Evolutionary conservation across 805 yeast genomes (phyloP).

Genomic region (Wickerhamomyces rabaulensis): DNA sequence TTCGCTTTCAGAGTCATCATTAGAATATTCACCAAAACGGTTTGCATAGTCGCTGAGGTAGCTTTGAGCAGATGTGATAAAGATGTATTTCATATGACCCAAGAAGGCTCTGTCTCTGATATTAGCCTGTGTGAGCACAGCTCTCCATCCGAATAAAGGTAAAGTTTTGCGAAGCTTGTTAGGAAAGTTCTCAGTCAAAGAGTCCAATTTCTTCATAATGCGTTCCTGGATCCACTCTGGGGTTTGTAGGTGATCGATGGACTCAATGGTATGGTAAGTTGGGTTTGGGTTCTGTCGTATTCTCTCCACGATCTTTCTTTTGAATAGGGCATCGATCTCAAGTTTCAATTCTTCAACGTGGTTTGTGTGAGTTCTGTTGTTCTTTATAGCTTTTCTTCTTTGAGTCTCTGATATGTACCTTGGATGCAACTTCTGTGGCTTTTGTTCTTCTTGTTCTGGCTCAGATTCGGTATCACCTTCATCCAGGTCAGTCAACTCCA

Average conservation of each 20-base stretch:
- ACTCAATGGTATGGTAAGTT: background rate
- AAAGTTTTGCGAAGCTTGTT: background rate
- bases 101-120: background rate
- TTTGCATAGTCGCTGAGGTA: background rate
- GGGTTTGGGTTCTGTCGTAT: background rate
- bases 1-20: background rate
- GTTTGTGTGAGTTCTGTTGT: background rate
- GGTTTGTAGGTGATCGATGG: conserved; percentile 1
- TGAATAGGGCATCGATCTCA: conserved; percentile 1
- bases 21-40: background rate
- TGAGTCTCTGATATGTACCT: background rate
- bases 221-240: background rate
- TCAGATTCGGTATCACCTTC: conserved; percentile 2
- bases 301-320: conserved; percentile 1
- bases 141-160: background rate
- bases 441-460: background rate
- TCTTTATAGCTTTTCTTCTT: background rate
- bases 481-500: background rate
- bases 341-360: background rate
- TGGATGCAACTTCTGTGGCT: background rate
- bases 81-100: background rate
- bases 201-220: background rate
- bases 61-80: background rate
- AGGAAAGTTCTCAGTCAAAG: background rate
- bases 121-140: background rate